Conservation (phyloP, 495 filamentous ascomycete species). For the Aspergillus taichungensis region DNA sequence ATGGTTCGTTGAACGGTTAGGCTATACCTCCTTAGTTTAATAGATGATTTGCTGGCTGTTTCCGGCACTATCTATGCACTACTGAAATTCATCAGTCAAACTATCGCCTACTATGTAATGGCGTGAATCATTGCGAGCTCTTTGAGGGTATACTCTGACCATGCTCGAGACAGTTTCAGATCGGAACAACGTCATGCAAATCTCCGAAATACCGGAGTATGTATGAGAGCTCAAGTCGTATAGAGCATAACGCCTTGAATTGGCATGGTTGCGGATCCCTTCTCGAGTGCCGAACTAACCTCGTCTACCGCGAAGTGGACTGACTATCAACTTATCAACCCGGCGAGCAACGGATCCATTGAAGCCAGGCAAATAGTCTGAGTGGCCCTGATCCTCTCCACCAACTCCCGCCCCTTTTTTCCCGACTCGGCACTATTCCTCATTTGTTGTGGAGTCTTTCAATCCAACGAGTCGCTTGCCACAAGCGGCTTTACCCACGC, state of each 20-base stretch:
- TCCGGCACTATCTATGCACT: constrained; percentile 16
- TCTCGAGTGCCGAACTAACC: too few relatives aligned
- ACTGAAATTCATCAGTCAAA: constrained; percentile 3
- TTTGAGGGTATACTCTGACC: neutral
- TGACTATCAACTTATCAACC: too few relatives aligned
- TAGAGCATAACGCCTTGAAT: too few relatives aligned
- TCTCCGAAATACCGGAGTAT: too few relatives aligned
- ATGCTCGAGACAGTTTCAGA: too few relatives aligned
- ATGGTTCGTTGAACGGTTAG: constrained; percentile 1
- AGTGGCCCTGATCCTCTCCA: too few relatives aligned
- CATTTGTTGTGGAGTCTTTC: constrained; percentile 6
- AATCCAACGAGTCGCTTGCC: constrained; percentile 6
- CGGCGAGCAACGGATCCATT: too few relatives aligned
- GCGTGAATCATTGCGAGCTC: constrained; percentile 5
- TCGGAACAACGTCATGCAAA: too few relatives aligned
- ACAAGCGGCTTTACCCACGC: constrained; percentile 10
- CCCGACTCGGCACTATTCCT: constrained; percentile 8
- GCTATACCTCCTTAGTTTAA: neutral
- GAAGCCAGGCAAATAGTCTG: too few relatives aligned
- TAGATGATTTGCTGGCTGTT: constrained; percentile 10
- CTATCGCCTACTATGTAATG: constrained; percentile 16
- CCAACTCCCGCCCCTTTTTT: neutral
- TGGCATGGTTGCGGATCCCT: too few relatives aligned
- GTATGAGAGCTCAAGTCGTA: too few relatives aligned
- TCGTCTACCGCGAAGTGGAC: too few relatives aligned